Percentiles rank a stretch among this genome's conserved stretches.
Evolutionary conservation across 225 moss, liverwort and hornwort genomes (phyloP).

Genomic region (Pseudisothecium myosuroides): DNA sequence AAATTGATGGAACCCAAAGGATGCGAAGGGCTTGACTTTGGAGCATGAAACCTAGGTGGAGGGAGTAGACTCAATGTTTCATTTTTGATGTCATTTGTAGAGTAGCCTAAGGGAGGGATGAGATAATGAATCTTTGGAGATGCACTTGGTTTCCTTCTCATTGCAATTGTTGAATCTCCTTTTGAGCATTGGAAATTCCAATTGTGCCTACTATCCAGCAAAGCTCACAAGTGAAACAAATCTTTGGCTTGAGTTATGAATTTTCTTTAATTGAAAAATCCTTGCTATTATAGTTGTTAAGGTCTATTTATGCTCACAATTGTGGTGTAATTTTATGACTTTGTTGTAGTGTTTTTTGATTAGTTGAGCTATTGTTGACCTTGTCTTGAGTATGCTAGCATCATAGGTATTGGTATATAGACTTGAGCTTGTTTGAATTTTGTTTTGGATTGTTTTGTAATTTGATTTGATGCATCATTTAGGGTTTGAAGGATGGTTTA

Average conservation of each 20-base stretch:
- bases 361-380: not conserved
- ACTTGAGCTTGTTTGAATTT: not conserved
- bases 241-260: not conserved
- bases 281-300: not conserved
- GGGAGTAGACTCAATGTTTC: not conserved
- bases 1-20: not conserved
- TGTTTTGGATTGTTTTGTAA: not conserved
- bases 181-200: rapidly evolving
- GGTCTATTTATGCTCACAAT: not conserved
- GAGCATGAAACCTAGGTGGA: not conserved
- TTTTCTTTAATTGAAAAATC: not conserved
- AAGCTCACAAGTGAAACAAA: not conserved
- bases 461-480: too few species aligned
- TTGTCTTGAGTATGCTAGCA: rapidly evolving
- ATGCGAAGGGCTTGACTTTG: not conserved
- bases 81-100: not conserved
- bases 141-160: not conserved
- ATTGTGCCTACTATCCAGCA: not conserved
- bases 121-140: not conserved
- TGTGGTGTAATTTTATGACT: not conserved
- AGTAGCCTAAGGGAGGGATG: too few species aligned
- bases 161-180: not conserved
- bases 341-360: not conserved
- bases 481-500: not conserved
- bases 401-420: rapidly evolving